These are phyloP conservation scores for Durotheca rogersii DNA, from an alignment of 495 filamentous ascomycete species.

Conservation along the genomic window DNA sequence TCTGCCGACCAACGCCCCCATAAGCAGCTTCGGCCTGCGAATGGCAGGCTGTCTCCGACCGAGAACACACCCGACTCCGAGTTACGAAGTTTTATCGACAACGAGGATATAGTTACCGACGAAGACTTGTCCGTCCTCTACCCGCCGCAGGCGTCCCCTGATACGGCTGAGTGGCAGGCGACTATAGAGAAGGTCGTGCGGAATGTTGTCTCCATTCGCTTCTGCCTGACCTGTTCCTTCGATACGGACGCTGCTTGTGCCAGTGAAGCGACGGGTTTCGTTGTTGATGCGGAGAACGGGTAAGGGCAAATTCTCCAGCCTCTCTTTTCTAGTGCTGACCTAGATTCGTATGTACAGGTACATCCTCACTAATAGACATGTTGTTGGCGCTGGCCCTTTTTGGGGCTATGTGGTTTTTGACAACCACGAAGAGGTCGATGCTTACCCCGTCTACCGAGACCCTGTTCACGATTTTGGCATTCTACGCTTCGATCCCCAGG, in stretches of 20 bases:
- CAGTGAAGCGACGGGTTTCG: conserved; percentile 95
- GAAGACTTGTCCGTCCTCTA: conserved; percentile 40
- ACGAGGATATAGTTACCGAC: conserved; percentile 41
- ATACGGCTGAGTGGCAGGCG: conserved; percentile 94
- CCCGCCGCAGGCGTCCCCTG: conserved; percentile 57
- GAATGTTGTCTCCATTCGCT: conserved; percentile 95
- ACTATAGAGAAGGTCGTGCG: conserved; percentile 91
- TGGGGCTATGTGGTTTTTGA: conserved; percentile 98
- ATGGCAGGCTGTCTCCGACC: conserved; percentile 47
- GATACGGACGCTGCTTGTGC: conserved; percentile 92
- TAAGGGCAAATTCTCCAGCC: conserved; percentile 43
- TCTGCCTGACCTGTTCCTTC: conserved; percentile 97
- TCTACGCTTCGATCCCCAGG: conserved; percentile 89
- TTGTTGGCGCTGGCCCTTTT: conserved; percentile 95
- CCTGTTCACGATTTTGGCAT: conserved; percentile 99
- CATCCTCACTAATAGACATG: conserved; percentile 88
- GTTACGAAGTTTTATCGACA: conserved; percentile 24
- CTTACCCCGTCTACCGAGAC: conserved; percentile 96
- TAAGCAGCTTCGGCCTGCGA: conserved; percentile 52
- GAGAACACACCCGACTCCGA: conserved; percentile 50
- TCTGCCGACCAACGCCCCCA: conserved; percentile 44
- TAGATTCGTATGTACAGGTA: no score
- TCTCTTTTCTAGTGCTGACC: no score
- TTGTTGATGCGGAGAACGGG: conserved; percentile 92
- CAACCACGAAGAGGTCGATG: conserved; percentile 96